A percentile compares a stretch with the other conserved stretches of the same genome.
phyloP scores from a whole-genome alignment of 805 yeast genomes.

The Pichia thaimueangensis region DNA sequence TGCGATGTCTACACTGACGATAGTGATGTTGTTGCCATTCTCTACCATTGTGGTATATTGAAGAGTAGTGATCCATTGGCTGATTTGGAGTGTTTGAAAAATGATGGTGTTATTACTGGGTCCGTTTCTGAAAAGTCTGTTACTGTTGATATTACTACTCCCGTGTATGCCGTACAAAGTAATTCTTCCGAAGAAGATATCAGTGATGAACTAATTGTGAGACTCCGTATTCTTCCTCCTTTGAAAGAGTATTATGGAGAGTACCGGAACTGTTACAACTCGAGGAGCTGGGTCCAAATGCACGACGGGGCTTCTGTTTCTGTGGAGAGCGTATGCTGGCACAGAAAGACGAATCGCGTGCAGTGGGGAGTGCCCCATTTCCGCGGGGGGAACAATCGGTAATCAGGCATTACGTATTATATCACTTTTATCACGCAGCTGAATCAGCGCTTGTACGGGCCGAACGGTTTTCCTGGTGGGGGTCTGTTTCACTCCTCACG shows the following conservation, averaged over 20 bases:
- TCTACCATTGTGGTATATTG: slow-evolving; percentile 70
- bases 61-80: slow-evolving; percentile 29
- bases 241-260: slow-evolving; percentile 60
- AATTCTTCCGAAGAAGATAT: slow-evolving; percentile 22
- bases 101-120: slow-evolving; percentile 34
- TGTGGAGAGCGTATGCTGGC: slow-evolving; percentile 51
- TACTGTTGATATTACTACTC: slow-evolving; percentile 23
- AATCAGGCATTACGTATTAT: too few relatives aligned
- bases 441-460: too few relatives aligned
- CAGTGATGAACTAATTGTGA: slow-evolving; percentile 48
- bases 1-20: slow-evolving; percentile 91
- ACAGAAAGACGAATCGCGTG: slow-evolving; percentile 5
- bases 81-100: slow-evolving; percentile 10
- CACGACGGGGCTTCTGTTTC: slow-evolving; percentile 81
- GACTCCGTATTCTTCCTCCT: slow-evolving; percentile 60
- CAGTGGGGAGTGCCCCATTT: too few relatives aligned
- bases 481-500: too few relatives aligned
- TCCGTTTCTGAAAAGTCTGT: background rate
- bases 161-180: slow-evolving; percentile 29
- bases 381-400: too few relatives aligned
- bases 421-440: too few relatives aligned
- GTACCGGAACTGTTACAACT: slow-evolving; percentile 60
- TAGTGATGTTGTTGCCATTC: slow-evolving; percentile 69
- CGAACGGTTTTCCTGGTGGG: too few relatives aligned
- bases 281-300: slow-evolving; percentile 59